Evolutionary conservation across 2,329 filamentous ascomycete species (phyloP), one percentile per base, ranked within the genome.

Genomic region (Aspergillus latus): DNA sequence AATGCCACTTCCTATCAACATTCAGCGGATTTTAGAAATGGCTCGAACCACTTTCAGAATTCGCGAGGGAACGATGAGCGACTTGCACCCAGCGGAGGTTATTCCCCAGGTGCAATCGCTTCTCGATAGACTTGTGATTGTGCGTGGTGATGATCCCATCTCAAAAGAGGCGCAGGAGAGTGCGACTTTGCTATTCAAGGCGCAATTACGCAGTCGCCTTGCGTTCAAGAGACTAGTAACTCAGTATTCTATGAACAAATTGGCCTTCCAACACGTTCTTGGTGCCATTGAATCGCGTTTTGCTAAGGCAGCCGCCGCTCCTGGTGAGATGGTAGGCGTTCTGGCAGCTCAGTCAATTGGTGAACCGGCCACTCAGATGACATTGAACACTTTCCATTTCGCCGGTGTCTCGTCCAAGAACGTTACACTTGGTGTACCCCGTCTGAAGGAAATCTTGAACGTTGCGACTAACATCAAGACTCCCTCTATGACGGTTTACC

Each of bases 341-440:
- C 80, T 99, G 68, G 94, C 94, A 61, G 94, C 95, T 5, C 94
- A 99, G 78, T 99, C 94, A 32, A 99, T 99, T 72, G 94, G 94
- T 79, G 94, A 99, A 76, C 94, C 94, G 40, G 95, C 94, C 16
- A 99, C 94, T 1, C 94, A 99, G 81, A 99, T 99, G 94, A 99
- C 94, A 1, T 80, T 99, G 59, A 99, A 99, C 79, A 99, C 94
- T n/a, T 99, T 99, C 88, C 94, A 99, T 82, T 99, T 99, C 75
- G 92, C 94, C 75, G 94, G 94, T 96, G 92, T 99, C 59, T 96
- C 95, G 37, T 96, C 93, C 26, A 99, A 99, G 88, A 99, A 99
- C 82, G 93, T 99, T 54, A 99, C 94, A 0, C 87, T 99, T 48
- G 94, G 94, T 91, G 94, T 99, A 43, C 94, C 94, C 43, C 93